Evolutionary conservation across 805 yeast genomes (phyloP), one percentile per base, ranked within the genome.

Genomic region (Candida ficus): DNA sequence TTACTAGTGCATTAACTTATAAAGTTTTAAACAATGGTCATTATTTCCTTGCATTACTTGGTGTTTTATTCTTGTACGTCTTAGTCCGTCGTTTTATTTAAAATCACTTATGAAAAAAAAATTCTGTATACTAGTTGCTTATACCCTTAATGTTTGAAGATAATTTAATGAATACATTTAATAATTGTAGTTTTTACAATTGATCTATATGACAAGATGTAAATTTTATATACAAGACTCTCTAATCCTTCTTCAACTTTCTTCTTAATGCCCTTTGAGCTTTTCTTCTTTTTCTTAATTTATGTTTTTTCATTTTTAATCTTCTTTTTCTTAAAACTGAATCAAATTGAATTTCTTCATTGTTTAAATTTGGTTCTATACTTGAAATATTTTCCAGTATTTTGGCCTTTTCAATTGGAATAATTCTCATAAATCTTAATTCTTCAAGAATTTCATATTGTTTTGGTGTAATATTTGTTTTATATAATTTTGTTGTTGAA

Each of bases 241-340:
- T 28, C 45, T 42, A 54, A 36, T 54, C 58, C 48, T 54, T 54
- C 48, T 56, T 54, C 37, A 56, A 37, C 63, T 82, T 83, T 63
- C 79, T 79, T 75, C 76, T 82, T 60, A 82, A 70, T 13, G 93
- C 83, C 63, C 95, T 76, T 64, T 90, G 95, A 34, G 81, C 86
- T 77, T 81, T 89, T 78, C 97, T 84, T 76, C 98, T 85, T 82
- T 93, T 93, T 71, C 93, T 84, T 62, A 88, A 74, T 72, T 93
- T 93, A 67, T 93, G 99, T 61, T 90, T 87, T 78, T 91, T 93
- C 97, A 93, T 93, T 75, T 89, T 91, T 63, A 86, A 78, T 66
- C 86, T 78, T 70, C 99, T 80, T 60, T 85, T 85, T 63, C 93
- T 76, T 63, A 81, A 66, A 27, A 85, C 95, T 11, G 89, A 80